Evolutionary conservation across 2,329 filamentous ascomycete genomes (phyloP).

Genomic region (Pseudogymnoascus verrucosus): DNA sequence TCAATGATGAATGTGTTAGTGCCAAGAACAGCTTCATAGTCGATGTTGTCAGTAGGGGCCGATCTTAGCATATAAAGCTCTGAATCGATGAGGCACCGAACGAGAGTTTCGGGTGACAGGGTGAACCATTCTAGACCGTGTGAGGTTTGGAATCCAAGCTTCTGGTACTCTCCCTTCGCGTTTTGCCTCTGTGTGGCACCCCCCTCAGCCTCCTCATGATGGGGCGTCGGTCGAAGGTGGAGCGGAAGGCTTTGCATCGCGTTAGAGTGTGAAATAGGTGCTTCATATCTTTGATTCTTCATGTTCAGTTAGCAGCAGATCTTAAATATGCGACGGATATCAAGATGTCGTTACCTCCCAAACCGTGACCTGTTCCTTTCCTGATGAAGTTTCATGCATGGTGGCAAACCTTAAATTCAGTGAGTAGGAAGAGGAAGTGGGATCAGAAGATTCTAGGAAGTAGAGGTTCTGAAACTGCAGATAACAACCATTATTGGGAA

Average conservation of each 20-base stretch:
- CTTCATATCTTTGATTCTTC: background rate
- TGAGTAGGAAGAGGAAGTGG: background rate
- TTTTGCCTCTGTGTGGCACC: background rate
- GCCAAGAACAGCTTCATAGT: background rate
- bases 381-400: background rate
- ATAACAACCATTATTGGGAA: background rate
- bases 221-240: background rate
- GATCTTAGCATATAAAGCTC: background rate
- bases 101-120: background rate
- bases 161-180: background rate
- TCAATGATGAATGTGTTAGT: background rate
- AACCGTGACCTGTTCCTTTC: background rate
- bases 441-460: background rate
- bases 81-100: background rate
- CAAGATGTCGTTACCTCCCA: background rate
- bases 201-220: background rate
- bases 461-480: background rate
- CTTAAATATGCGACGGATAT: background rate
- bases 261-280: background rate
- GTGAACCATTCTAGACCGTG: background rate
- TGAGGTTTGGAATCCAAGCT: background rate
- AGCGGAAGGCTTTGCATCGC: background rate
- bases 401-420: background rate
- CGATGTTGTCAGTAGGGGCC: background rate
- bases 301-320: background rate